These are phyloP conservation scores for Grosmannia serpens DNA, from an alignment of 2,329 filamentous ascomycete genomes.

Conservation along the genomic window DNA sequence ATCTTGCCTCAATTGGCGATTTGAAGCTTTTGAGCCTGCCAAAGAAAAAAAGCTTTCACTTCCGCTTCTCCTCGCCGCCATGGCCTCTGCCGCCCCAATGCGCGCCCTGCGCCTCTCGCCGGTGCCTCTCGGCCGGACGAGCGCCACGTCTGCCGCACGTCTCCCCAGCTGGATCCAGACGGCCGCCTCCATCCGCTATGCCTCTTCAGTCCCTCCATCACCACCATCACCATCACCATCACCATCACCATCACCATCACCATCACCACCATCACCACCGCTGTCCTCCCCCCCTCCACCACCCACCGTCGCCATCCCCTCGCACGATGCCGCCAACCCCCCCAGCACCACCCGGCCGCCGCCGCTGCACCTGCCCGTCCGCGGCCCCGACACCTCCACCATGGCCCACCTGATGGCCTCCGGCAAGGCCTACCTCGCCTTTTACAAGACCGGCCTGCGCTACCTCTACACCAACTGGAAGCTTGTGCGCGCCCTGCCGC, in stretches of 20 bases:
- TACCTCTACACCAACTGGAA: slow-evolving; percentile 55
- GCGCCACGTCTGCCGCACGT: background rate
- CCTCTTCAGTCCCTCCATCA: background rate
- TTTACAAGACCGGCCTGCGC: slow-evolving; percentile 80
- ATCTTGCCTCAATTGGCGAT: no score
- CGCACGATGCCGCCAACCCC: slow-evolving; percentile 41
- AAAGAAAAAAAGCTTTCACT: background rate
- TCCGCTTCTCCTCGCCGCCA: background rate
- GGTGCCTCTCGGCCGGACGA: background rate
- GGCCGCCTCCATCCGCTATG: background rate
- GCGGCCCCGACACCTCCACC: slow-evolving; percentile 31
- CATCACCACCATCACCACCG: background rate
- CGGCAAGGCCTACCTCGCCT: slow-evolving; percentile 66
- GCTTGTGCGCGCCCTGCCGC: slow-evolving; percentile 11
- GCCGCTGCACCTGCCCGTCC: slow-evolving; percentile 49
- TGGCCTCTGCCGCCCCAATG: background rate
- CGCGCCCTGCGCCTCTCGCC: background rate
- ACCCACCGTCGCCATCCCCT: background rate
- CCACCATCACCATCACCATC: background rate
- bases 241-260: slow-evolving; percentile 55
- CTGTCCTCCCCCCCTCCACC: background rate
- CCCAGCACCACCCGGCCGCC: slow-evolving; percentile 63
- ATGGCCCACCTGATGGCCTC: slow-evolving; percentile 45
- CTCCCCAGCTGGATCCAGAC: background rate
- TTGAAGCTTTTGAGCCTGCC: no score